These are phyloP conservation scores for Phytophthora pini DNA, from an alignment of 352 stramenopile genomes.

Conservation along the genomic window DNA sequence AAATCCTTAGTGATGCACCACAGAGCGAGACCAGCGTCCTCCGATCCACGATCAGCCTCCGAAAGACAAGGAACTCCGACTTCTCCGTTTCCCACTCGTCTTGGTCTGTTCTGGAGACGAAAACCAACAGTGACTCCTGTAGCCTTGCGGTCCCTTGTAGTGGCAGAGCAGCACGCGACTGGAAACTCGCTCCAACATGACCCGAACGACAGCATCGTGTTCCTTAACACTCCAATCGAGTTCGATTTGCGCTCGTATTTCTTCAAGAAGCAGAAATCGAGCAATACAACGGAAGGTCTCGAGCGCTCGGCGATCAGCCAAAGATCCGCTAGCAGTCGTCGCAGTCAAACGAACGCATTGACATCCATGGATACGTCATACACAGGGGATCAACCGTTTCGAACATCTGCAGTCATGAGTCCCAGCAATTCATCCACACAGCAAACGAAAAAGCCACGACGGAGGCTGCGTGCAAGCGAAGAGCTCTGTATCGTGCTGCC, in stretches of 20 bases:
- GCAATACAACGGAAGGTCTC: slow-evolving; percentile 6
- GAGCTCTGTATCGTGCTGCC: slow-evolving; percentile 63
- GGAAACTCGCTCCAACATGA: slow-evolving; percentile 7
- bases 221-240: slow-evolving; percentile 36
- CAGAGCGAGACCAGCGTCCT: slow-evolving; percentile 10
- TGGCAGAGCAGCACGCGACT: slow-evolving; percentile 1
- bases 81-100: slow-evolving; percentile 7
- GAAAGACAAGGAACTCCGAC: not conserved
- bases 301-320: slow-evolving; percentile 29
- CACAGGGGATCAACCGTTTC: not conserved
- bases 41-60: slow-evolving; percentile 3
- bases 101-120: slow-evolving; percentile 26
- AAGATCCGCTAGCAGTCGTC: slow-evolving; percentile 21
- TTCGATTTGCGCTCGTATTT: slow-evolving; percentile 34
- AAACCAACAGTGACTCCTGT: slow-evolving; percentile 24
- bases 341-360: slow-evolving; percentile 10
- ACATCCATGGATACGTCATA: slow-evolving; percentile 6
- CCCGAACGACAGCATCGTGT: slow-evolving; percentile 28
- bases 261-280: slow-evolving; percentile 20
- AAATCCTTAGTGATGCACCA: slow-evolving; percentile 4
- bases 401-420: not conserved
- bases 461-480: slow-evolving; percentile 53
- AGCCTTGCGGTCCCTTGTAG: slow-evolving; percentile 5
- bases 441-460: slow-evolving; percentile 16
- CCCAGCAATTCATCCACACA: not conserved